Conservation (phyloP, 176 grass and related monocot species). For the Elymus sibiricus region DNA sequence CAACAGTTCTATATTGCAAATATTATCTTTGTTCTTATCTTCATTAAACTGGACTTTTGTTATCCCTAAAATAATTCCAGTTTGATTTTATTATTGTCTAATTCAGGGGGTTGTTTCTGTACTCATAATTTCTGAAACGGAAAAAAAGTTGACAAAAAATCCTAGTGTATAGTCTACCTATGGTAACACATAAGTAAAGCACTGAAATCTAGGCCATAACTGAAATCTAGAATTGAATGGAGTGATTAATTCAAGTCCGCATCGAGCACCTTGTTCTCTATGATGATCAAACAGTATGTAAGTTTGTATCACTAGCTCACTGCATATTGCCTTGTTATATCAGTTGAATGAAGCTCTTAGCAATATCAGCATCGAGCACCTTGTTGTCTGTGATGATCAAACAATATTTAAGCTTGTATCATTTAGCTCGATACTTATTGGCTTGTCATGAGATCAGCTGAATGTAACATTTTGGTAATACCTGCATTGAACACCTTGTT, state of each 20-base stretch:
- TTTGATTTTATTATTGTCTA: neutral
- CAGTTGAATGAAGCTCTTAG: too few relatives aligned
- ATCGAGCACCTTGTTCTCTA: too few relatives aligned
- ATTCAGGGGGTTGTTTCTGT: neutral
- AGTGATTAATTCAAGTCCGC: neutral
- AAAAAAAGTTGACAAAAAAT: neutral
- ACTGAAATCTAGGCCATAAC: neutral
- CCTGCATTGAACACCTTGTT: too few relatives aligned
- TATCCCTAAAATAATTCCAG: neutral
- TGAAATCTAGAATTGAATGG: neutral
- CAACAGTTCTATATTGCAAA: neutral
- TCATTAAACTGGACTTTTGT: constrained; percentile 15
- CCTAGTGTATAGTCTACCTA: neutral
- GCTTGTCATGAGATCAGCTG: neutral
- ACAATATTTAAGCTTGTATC: too few relatives aligned
- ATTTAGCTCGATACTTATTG: neutral
- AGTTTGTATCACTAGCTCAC: too few relatives aligned
- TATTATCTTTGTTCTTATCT: neutral
- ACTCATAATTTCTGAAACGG: neutral
- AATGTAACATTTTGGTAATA: neutral
- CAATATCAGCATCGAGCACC: too few relatives aligned
- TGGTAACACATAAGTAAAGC: neutral
- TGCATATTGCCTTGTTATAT: too few relatives aligned
- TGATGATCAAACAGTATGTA: too few relatives aligned
- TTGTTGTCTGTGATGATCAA: too few relatives aligned